phyloP scores from a whole-genome alignment of 768 basidiomycete species.

The Pulveroboletus sp. region DNA sequence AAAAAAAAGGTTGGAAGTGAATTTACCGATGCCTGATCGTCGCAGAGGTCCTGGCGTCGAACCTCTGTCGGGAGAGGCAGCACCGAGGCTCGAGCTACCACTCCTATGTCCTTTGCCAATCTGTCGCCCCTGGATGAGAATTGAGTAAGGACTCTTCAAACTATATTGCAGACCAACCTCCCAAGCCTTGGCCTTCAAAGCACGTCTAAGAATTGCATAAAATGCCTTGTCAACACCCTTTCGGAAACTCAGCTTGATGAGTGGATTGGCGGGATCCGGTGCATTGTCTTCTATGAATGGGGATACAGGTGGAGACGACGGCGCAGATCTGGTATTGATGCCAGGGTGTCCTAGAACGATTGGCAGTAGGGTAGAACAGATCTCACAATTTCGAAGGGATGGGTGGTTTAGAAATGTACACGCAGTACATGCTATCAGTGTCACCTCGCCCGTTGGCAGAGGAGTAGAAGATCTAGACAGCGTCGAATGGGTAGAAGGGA shows the following conservation, averaged over 20 bases:
- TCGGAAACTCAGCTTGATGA: constrained; percentile 86
- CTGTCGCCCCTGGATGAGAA: constrained; percentile 25
- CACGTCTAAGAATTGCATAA: constrained; percentile 72
- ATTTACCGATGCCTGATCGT: constrained; percentile 29
- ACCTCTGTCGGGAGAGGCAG: constrained; percentile 13
- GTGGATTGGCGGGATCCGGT: constrained; percentile 34
- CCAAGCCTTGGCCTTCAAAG: constrained; percentile 74
- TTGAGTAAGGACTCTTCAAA: constrained; percentile 1
- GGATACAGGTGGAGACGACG: constrained; percentile 62
- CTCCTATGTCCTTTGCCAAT: constrained; percentile 22
- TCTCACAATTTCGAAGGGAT: constrained; percentile 73
- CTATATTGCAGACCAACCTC: constrained; percentile 41
- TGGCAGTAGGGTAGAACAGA: constrained; percentile 75
- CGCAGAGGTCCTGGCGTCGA: constrained; percentile 17
- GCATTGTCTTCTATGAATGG: constrained; percentile 31
- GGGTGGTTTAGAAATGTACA: constrained; percentile 94
- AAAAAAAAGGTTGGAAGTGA: not conserved
- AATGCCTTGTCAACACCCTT: constrained; percentile 86
- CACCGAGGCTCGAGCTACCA: constrained; percentile 21
- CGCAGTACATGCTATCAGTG: constrained; percentile 65
- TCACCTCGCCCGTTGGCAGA: constrained; percentile 15
- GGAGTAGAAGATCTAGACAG: constrained; percentile 19
- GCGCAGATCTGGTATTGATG: constrained; percentile 53
- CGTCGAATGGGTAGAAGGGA: constrained; percentile 22
- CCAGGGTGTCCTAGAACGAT: constrained; percentile 13